Evolutionary conservation across 1,284 basidiomycete genomes (phyloP).

Genomic region (Fomitopsis betulina): DNA sequence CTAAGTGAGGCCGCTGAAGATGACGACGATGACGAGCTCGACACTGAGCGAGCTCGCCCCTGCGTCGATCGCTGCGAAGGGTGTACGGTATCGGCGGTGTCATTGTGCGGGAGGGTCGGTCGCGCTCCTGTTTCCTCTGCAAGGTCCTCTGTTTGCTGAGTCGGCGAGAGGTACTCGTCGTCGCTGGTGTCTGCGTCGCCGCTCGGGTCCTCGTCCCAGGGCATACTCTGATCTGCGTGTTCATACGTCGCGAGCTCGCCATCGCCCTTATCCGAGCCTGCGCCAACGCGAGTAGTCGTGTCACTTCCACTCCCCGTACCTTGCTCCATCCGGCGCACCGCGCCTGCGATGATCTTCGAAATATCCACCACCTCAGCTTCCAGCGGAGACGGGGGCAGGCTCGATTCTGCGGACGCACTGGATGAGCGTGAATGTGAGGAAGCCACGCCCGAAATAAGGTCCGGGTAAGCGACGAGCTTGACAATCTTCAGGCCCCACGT

Average conservation of each 20-base stretch:
- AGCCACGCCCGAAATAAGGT: constrained; percentile 43
- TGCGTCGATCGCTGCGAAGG: background rate
- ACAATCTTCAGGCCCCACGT: constrained; percentile 71
- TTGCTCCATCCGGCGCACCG: constrained; percentile 14
- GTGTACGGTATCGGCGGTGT: constrained; percentile 9
- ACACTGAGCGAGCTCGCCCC: constrained; percentile 13
- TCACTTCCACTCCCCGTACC: constrained; percentile 22
- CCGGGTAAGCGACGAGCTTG: constrained; percentile 70
- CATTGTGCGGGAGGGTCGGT: constrained; percentile 10
- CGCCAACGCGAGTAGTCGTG: constrained; percentile 23
- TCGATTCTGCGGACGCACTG: background rate
- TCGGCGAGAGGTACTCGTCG: constrained; percentile 9
- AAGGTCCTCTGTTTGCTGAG: background rate
- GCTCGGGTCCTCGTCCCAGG: constrained; percentile 9
- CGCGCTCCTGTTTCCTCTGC: constrained; percentile 4
- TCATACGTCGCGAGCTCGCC: constrained; percentile 14
- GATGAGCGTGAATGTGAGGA: constrained; percentile 3
- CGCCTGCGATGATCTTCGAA: constrained; percentile 7
- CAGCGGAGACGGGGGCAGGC: background rate
- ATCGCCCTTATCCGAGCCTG: constrained; percentile 22
- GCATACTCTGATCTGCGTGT: constrained; percentile 8
- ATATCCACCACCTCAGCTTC: constrained; percentile 2
- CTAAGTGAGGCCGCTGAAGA: constrained; percentile 8
- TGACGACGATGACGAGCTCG: constrained; percentile 13
- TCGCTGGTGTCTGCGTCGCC: constrained; percentile 12